Evolutionary conservation across 306 rosid species (phyloP), one percentile per base, ranked within the genome.

Genomic region (Ormosia emarginata): DNA sequence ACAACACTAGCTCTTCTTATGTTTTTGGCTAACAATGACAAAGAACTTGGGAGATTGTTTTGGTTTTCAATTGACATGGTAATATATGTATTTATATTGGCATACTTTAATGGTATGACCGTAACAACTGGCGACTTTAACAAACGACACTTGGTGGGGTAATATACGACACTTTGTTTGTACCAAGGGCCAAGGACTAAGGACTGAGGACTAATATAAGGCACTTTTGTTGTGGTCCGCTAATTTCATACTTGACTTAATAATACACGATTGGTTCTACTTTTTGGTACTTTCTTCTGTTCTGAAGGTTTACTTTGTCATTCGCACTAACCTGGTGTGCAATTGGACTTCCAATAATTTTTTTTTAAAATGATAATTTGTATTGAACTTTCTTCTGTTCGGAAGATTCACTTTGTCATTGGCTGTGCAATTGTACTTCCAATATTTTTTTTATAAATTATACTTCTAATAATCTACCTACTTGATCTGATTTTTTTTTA

Each of bases 221-320:
- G 72, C 79, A 61, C 73, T 36, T 72, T 78, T 40, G 53, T 10
- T 84, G 18, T 78, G 86, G 55, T 81, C 86, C 88, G 82, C 78
- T 81, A 64, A 80, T 84, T 87, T 74, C 57, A n/a, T 81, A 74
- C 81, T 52, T 78, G 68, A 76, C 47, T 55, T 11, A 58, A 55
- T 37, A 68, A 14, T 49, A 55, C 79, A 79, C 78, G 33, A 80
- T 83, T 72, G 85, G 81, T 41, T 81, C 40, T 87, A 34, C 43
- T 34, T 83, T 30, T 83, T 79, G 68, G 62, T 46, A 82, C 78
- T 70, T 69, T 79, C 39, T 74, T 44, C 50, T 41, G 55, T 10
- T 69, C 2, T 53, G 0, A 59, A 87, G 81, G 77, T 84, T 81
- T 79, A 69, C 24, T 24, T 24, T 24, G 24, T 24, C 24, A 24